Conservation (phyloP, 495 filamentous ascomycete genomes). For the Bryoglossum gracile region DNA sequence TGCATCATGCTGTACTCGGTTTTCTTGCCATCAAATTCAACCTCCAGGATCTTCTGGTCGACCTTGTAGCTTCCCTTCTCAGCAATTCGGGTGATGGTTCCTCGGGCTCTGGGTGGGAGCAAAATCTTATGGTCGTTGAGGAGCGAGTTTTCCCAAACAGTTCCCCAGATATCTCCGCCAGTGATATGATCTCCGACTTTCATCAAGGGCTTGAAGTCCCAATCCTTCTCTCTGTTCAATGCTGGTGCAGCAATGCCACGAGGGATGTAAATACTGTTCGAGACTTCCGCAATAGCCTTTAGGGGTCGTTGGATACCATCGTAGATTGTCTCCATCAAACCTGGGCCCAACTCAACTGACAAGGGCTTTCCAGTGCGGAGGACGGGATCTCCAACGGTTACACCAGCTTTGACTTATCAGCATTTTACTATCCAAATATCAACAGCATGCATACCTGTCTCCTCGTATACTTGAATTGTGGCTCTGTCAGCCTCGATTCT, state of each 20-base stretch:
- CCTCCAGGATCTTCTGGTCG: constrained; percentile 86
- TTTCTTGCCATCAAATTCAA: constrained; percentile 96
- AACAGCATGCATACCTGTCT: constrained; percentile 63
- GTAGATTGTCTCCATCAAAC: constrained; percentile 98
- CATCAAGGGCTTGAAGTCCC: constrained; percentile 85
- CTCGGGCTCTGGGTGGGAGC: constrained; percentile 81
- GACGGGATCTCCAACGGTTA: constrained; percentile 94
- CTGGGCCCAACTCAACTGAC: constrained; percentile 93
- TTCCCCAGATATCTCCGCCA: constrained; percentile 90
- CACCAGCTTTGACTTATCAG: constrained; percentile 56
- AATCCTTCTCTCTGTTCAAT: constrained; percentile 80
- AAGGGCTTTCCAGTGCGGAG: constrained; percentile 85
- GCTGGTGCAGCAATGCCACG: constrained; percentile 87
- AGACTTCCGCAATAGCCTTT: constrained; percentile 66
- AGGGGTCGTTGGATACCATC: constrained; percentile 97
- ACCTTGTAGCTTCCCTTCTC: constrained; percentile 89
- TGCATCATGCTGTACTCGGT: constrained; percentile 95
- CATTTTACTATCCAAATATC: constrained; percentile 2
- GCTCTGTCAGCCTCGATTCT: constrained; percentile 91
- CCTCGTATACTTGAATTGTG: constrained; percentile 97
- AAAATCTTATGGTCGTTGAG: constrained; percentile 92
- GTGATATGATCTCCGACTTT: constrained; percentile 97
- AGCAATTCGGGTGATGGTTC: constrained; percentile 86
- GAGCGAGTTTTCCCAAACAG: constrained; percentile 92
- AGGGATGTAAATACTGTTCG: constrained; percentile 91